phyloP scores from a whole-genome alignment of 768 basidiomycete species.

The Kwoniella dejecticola region DNA sequence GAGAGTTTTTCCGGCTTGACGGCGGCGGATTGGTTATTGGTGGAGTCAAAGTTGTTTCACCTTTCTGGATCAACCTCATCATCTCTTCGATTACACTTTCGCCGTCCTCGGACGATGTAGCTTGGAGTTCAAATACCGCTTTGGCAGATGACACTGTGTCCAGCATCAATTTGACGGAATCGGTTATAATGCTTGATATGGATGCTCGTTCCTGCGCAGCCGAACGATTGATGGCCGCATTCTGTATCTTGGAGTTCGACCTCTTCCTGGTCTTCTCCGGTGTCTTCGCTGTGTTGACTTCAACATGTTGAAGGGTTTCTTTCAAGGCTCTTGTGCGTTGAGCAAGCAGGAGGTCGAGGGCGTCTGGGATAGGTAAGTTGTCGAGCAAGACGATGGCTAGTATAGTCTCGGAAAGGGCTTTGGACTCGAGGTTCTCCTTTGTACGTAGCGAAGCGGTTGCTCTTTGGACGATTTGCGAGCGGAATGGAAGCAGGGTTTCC shows the following conservation, averaged over 20 bases:
- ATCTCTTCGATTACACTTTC: slow-evolving; percentile 46
- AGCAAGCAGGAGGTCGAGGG: slow-evolving; percentile 68
- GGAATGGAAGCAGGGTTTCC: slow-evolving; percentile 84
- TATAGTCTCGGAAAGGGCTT: slow-evolving; percentile 67
- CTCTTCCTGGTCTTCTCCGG: slow-evolving; percentile 12
- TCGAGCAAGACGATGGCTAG: slow-evolving; percentile 86
- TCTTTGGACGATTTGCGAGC: slow-evolving; percentile 82
- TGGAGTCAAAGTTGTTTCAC: slow-evolving; percentile 22
- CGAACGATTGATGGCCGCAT: slow-evolving; percentile 18
- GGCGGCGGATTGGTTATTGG: slow-evolving; percentile 1
- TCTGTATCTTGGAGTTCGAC: slow-evolving; percentile 26
- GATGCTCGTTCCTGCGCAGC: slow-evolving; percentile 25
- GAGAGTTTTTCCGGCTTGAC: slow-evolving; percentile 20
- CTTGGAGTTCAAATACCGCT: slow-evolving; percentile 28
- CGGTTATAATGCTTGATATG: slow-evolving; percentile 28
- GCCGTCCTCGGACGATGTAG: neutral
- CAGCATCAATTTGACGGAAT: slow-evolving; percentile 33
- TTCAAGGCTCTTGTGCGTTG: slow-evolving; percentile 59
- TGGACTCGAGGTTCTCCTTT: slow-evolving; percentile 57
- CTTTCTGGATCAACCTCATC: slow-evolving; percentile 42
- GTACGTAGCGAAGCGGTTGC: slow-evolving; percentile 81
- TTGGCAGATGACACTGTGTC: slow-evolving; percentile 34
- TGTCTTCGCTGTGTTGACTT: neutral
- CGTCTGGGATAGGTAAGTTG: slow-evolving; percentile 74
- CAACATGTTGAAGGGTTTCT: slow-evolving; percentile 36